Conservation (phyloP, 306 rosid species). For the Crataegus laevigata region DNA sequence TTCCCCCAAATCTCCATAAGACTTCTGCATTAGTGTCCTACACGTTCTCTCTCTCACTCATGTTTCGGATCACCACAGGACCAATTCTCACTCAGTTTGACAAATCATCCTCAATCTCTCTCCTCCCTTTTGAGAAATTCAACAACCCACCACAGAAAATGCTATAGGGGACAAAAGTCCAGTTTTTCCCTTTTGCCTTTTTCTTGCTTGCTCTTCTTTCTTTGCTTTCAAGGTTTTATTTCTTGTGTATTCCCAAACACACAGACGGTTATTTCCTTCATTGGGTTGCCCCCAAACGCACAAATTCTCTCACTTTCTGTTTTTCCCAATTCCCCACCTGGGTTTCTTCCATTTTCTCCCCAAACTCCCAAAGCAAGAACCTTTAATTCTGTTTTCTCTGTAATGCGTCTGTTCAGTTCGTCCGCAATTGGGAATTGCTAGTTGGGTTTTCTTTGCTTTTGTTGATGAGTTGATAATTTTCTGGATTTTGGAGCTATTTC, state of each 20-base stretch:
- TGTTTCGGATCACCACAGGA: constrained; percentile 63
- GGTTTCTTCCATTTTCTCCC: not conserved
- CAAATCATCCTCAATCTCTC: not conserved
- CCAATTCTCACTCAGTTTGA: constrained; percentile 8
- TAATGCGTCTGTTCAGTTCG: not conserved
- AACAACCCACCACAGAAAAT: constrained; percentile 30
- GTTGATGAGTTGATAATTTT: constrained; percentile 14
- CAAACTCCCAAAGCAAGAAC: not conserved
- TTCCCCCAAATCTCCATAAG: not conserved
- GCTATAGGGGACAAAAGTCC: constrained; percentile 5
- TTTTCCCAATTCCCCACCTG: not conserved
- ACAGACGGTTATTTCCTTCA: not conserved
- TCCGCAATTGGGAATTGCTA: not conserved
- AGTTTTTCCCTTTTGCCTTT: constrained; percentile 4
- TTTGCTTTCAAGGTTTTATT: constrained; percentile 4
- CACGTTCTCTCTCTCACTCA: constrained; percentile 22
- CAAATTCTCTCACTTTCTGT: constrained; percentile 6
- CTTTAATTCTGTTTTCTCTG: constrained; percentile 3
- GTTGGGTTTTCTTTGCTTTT: not conserved
- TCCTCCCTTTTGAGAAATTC: constrained; percentile 14
- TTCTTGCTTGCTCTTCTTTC: not conserved
- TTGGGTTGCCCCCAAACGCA: not conserved
- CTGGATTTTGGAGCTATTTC: constrained; percentile 17
- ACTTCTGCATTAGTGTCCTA: constrained; percentile 1
- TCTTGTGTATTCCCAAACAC: constrained; percentile 16